These are phyloP conservation scores for Aspergillus tamarii DNA, from an alignment of 2,329 filamentous ascomycete genomes.

Conservation along the genomic window DNA sequence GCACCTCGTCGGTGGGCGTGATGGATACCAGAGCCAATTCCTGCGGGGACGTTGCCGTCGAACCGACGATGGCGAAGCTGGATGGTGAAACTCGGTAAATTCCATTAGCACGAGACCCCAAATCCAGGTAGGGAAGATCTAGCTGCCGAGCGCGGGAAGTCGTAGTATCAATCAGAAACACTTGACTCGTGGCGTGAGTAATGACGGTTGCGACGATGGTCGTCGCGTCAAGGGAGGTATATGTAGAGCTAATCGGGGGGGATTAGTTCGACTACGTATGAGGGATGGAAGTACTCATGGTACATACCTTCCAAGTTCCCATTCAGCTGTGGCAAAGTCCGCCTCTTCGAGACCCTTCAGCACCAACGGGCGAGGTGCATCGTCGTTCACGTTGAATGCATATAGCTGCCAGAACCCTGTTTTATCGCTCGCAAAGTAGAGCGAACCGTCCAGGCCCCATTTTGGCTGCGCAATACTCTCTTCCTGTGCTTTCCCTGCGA, in stretches of 20 bases:
- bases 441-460: conserved; percentile 54
- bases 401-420: conserved; percentile 55
- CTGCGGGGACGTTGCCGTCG: conserved; percentile 23
- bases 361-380: conserved; percentile 33
- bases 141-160: conserved; percentile 19
- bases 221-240: conserved; percentile 21
- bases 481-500: conserved; percentile 47
- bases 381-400: conserved; percentile 30
- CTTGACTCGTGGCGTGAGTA: conserved; percentile 23
- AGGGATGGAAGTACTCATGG: too few relatives aligned
- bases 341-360: conserved; percentile 47
- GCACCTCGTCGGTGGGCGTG: neutral
- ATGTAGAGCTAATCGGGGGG: conserved; percentile 22
- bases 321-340: conserved; percentile 36
- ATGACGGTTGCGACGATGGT: conserved; percentile 25
- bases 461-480: conserved; percentile 55
- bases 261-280: neutral
- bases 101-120: conserved; percentile 11
- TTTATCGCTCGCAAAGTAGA: conserved; percentile 55
- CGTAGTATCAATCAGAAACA: conserved; percentile 22
- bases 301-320: conserved; percentile 28
- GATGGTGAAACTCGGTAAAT: conserved; percentile 21
- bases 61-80: conserved; percentile 26
- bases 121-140: conserved; percentile 23
- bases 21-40: conserved; percentile 22